Evolutionary conservation across 352 stramenopile species (phyloP).

Genomic region (Phytophthora cajani): DNA sequence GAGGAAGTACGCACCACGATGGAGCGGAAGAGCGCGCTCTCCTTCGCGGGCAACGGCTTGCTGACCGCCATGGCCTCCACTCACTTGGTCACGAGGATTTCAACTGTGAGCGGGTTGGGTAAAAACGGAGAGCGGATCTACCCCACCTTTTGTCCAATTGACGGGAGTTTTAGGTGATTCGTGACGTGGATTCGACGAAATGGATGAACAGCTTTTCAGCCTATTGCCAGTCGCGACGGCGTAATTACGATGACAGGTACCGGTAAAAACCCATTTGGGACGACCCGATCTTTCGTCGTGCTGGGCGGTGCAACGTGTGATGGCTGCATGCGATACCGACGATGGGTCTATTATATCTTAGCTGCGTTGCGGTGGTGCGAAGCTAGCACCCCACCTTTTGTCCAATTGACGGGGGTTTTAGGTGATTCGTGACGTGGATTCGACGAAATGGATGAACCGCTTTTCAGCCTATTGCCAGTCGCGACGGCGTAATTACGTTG

Average conservation of each 20-base stretch:
- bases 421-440: not conserved
- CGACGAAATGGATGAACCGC: not conserved
- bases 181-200: not conserved
- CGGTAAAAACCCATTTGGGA: too few relatives aligned
- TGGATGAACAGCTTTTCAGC: not conserved
- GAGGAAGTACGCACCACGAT: slow-evolving; percentile 82
- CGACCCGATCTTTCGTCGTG: too few relatives aligned
- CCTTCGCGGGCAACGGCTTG: slow-evolving; percentile 92
- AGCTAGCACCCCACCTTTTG: not conserved
- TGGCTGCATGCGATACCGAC: too few relatives aligned
- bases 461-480: slow-evolving; percentile 2
- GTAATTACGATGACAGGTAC: slow-evolving; percentile 16
- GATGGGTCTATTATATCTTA: too few relatives aligned
- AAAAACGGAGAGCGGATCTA: slow-evolving; percentile 21
- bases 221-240: not conserved
- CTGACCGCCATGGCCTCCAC: slow-evolving; percentile 53
- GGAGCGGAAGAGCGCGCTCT: slow-evolving; percentile 96
- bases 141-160: slow-evolving; percentile 1
- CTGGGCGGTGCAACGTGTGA: too few relatives aligned
- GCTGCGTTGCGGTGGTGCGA: too few relatives aligned
- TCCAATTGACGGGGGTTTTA: not conserved
- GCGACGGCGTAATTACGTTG: slow-evolving; percentile 2
- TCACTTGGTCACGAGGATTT: slow-evolving; percentile 24
- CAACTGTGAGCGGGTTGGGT: slow-evolving; percentile 25
- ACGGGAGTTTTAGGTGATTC: not conserved